Evolutionary conservation across 1,284 basidiomycete species (phyloP).

Genomic region (Meira miltonrushii): DNA sequence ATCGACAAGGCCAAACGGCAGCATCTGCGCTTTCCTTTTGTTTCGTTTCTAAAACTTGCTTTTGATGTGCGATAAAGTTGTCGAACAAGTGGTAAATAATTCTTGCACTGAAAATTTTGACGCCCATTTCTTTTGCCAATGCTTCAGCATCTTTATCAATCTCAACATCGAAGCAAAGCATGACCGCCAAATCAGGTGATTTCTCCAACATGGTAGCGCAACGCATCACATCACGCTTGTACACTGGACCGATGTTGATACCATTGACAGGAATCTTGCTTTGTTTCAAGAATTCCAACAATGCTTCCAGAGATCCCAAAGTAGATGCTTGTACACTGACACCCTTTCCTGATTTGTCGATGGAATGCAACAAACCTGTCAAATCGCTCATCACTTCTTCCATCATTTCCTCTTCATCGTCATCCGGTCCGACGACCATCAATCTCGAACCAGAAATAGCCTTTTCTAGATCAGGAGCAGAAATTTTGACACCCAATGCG

Average conservation of each 20-base stretch:
- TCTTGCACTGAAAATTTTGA: conserved; percentile 91
- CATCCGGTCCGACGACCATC: conserved; percentile 83
- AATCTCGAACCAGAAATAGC: conserved; percentile 97
- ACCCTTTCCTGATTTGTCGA: conserved; percentile 90
- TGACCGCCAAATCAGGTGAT: conserved; percentile 80
- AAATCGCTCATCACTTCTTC: conserved; percentile 97
- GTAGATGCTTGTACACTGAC: conserved; percentile 98
- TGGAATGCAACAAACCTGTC: conserved; percentile 78
- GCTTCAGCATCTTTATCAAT: conserved; percentile 85
- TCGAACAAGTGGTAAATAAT: conserved; percentile 99
- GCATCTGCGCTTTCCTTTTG: conserved; percentile 84
- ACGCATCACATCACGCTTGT: conserved; percentile 93
- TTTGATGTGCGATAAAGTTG: conserved; percentile 92
- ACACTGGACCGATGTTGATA: conserved; percentile 96
- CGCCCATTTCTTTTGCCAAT: conserved; percentile 86
- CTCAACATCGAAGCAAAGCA: conserved; percentile 92
- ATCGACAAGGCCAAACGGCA: conserved; percentile 92
- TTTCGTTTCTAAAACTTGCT: conserved; percentile 87
- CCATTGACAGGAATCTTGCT: conserved; percentile 85
- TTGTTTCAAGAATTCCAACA: conserved; percentile 88
- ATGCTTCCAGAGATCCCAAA: conserved; percentile 90
- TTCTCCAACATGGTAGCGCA: conserved; percentile 91
- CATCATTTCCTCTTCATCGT: conserved; percentile 89
- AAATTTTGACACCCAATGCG: conserved; percentile 92
- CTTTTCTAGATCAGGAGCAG: conserved; percentile 92